Percentiles rank a stretch among this genome's conserved stretches.
phyloP scores from a whole-genome alignment of 1,284 basidiomycete species.

The Coniferiporia weirii region DNA sequence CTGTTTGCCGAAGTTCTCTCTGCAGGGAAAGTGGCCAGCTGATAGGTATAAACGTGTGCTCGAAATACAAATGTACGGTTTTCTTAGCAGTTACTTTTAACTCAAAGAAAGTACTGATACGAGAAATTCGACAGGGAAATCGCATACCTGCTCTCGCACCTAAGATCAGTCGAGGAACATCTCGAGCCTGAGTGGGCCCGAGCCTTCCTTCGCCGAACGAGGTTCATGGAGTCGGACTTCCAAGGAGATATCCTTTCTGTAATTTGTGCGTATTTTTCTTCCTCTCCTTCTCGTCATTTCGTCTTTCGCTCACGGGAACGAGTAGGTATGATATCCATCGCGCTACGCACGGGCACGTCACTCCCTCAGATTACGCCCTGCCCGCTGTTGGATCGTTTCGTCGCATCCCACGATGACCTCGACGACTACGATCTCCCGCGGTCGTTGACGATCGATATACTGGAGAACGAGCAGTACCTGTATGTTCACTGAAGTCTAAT shows the following conservation, averaged over 20 bases:
- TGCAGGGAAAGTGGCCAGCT: slow-evolving; percentile 67
- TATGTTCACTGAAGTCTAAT: slow-evolving; percentile 4
- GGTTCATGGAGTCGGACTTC: slow-evolving; percentile 75
- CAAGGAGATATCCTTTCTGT: slow-evolving; percentile 81
- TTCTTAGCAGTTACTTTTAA: too few relatives aligned
- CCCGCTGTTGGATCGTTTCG: slow-evolving; percentile 67
- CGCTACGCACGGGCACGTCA: slow-evolving; percentile 68
- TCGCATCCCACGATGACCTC: slow-evolving; percentile 26
- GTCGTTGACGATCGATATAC: slow-evolving; percentile 20
- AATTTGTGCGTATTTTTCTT: slow-evolving; percentile 49
- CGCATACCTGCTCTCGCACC: slow-evolving; percentile 54
- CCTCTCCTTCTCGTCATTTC: not conserved
- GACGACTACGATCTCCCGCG: slow-evolving; percentile 19
- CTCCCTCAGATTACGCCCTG: slow-evolving; percentile 85
- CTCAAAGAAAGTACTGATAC: too few relatives aligned
- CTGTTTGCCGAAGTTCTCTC: slow-evolving; percentile 46
- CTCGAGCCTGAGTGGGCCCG: slow-evolving; percentile 69
- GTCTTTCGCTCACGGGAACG: not conserved
- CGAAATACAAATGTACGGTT: slow-evolving; percentile 49
- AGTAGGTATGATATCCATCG: slow-evolving; percentile 60
- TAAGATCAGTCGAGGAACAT: slow-evolving; percentile 59
- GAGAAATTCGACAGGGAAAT: slow-evolving; percentile 41
- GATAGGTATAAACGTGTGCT: slow-evolving; percentile 60
- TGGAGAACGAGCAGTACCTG: slow-evolving; percentile 24
- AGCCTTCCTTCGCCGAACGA: slow-evolving; percentile 73